phyloP scores from a whole-genome alignment of 2,329 filamentous ascomycete species.

The Botrytis fabae region DNA sequence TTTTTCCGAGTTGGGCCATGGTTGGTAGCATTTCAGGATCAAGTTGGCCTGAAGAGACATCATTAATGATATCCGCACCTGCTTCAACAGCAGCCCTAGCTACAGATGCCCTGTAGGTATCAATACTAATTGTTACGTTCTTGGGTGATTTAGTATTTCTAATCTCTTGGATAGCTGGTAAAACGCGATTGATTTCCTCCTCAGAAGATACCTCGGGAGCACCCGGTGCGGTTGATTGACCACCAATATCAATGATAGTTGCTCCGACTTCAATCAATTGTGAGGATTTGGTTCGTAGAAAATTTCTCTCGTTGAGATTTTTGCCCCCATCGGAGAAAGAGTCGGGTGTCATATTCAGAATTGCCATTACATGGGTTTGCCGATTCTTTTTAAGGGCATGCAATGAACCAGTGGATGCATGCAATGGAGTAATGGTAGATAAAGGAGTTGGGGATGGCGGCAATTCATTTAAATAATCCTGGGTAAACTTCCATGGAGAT shows the following conservation, averaged over 20 bases:
- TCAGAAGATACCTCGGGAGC: slow-evolving; percentile 65
- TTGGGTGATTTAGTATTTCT: slow-evolving; percentile 63
- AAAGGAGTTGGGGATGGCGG: slow-evolving; percentile 51
- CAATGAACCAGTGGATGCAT: slow-evolving; percentile 52
- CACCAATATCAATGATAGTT: slow-evolving; percentile 87
- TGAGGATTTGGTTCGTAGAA: slow-evolving; percentile 36
- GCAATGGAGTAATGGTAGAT: slow-evolving; percentile 60
- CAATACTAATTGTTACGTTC: slow-evolving; percentile 76
- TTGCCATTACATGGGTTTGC: slow-evolving; percentile 83
- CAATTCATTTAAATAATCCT: slow-evolving; percentile 62
- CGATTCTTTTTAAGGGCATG: slow-evolving; percentile 55
- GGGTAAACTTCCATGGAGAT: slow-evolving; percentile 60
- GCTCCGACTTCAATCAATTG: slow-evolving; percentile 61
- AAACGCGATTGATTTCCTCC: slow-evolving; percentile 75
- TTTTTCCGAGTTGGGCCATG: slow-evolving; percentile 73
- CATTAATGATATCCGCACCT: slow-evolving; percentile 92
- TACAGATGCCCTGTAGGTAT: slow-evolving; percentile 87
- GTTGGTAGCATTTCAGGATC: slow-evolving; percentile 81
- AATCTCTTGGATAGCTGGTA: slow-evolving; percentile 76
- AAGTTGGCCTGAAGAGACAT: slow-evolving; percentile 79
- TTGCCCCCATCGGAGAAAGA: slow-evolving; percentile 94
- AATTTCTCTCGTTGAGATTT: slow-evolving; percentile 36
- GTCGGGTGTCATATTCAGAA: slow-evolving; percentile 92
- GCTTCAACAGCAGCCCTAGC: slow-evolving; percentile 73
- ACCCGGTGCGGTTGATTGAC: slow-evolving; percentile 85